Evolutionary conservation across 164 flowering plant species (phyloP).

Genomic region (Piper betle): DNA sequence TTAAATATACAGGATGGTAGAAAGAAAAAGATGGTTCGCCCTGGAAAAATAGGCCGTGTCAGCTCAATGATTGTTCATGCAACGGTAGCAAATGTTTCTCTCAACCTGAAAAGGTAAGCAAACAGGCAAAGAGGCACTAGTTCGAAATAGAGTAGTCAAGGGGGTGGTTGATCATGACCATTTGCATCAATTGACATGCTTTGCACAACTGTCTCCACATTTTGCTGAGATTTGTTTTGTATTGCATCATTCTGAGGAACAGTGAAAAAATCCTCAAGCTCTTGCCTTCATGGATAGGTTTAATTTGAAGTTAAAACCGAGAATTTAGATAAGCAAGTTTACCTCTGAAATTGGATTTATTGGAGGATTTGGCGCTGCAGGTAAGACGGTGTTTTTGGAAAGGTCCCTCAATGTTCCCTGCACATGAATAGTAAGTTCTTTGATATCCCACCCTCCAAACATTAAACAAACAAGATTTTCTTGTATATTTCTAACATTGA

Average conservation of each 20-base stretch:
- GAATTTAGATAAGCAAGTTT: neutral
- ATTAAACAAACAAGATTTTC: too few relatives aligned
- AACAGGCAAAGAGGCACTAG: neutral
- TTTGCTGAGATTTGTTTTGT: conserved; percentile 1
- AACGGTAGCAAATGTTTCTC: neutral
- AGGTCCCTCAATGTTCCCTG: conserved; percentile 20
- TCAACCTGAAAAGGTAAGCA: neutral
- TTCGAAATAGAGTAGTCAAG: neutral
- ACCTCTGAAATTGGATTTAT: conserved; percentile 5
- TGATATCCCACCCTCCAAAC: neutral
- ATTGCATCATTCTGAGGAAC: conserved; percentile 6
- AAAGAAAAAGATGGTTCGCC: neutral
- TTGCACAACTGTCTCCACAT: neutral
- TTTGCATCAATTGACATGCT: conserved; percentile 3
- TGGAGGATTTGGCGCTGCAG: conserved; percentile 1
- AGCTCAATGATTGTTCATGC: neutral
- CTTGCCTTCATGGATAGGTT: too few relatives aligned
- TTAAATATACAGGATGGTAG: neutral
- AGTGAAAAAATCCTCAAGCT: too few relatives aligned
- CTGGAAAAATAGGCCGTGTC: neutral
- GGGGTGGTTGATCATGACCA: conserved; percentile 5
- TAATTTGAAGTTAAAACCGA: too few relatives aligned
- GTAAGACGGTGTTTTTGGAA: conserved; percentile 1
- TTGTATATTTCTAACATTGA: neutral
- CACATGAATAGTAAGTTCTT: neutral